Evolutionary conservation across 2,329 filamentous ascomycete species (phyloP).

Genomic region (Alternaria triticimaculans): DNA sequence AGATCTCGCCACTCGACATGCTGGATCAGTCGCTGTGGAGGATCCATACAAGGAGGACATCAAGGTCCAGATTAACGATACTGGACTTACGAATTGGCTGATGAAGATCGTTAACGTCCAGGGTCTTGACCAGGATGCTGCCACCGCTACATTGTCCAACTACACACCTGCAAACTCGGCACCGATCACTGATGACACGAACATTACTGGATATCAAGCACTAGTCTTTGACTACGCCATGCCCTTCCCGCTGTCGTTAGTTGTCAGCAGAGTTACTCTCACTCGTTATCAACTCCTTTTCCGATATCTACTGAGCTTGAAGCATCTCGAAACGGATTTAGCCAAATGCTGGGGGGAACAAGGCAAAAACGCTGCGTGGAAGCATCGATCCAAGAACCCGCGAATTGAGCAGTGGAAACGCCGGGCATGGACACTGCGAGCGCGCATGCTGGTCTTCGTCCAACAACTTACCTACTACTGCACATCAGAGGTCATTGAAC

Average conservation of each 20-base stretch:
- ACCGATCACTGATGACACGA: slow-evolving; percentile 74
- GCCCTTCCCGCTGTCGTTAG: slow-evolving; percentile 92
- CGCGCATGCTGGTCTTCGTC: slow-evolving; percentile 95
- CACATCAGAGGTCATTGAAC: slow-evolving; percentile 95
- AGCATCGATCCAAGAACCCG: slow-evolving; percentile 74
- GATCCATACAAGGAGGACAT: slow-evolving; percentile 99
- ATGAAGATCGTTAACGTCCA: slow-evolving; percentile 97
- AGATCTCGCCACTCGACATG: slow-evolving; percentile 95
- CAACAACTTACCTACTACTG: slow-evolving; percentile 97
- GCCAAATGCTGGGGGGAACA: slow-evolving; percentile 91
- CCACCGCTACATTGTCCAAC: slow-evolving; percentile 67
- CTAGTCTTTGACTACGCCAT: slow-evolving; percentile 93
- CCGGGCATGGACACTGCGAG: slow-evolving; percentile 86
- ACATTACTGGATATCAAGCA: slow-evolving; percentile 88
- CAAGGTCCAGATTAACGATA: slow-evolving; percentile 96
- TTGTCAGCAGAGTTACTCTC: slow-evolving; percentile 95
- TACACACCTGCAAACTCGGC: slow-evolving; percentile 70
- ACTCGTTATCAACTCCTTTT: slow-evolving; percentile 96
- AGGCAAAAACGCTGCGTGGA: slow-evolving; percentile 80
- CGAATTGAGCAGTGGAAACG: slow-evolving; percentile 91
- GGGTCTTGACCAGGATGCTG: slow-evolving; percentile 84
- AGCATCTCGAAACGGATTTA: slow-evolving; percentile 86
- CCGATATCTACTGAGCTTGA: slow-evolving; percentile 87
- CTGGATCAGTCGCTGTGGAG: slow-evolving; percentile 88
- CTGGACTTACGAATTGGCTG: slow-evolving; percentile 88